Base-by-base conservation (phyloP, 2,329 filamentous ascomycete species). In the Apiospora hydei region DNA sequence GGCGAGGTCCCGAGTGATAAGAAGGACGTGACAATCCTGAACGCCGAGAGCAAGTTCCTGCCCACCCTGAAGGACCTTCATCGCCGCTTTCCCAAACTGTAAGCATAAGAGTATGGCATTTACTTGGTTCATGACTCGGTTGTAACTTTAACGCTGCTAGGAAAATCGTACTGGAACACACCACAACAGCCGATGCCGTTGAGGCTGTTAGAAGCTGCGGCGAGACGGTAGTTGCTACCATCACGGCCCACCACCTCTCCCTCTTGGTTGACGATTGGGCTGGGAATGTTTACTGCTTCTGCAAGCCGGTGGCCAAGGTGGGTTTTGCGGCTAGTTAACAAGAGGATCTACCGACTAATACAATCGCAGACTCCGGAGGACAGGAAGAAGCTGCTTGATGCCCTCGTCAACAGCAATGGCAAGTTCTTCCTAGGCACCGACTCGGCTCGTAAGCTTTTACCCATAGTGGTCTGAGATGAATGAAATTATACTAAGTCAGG, bases 341-440 rank as follows among this genome's bases (percentile, higher is more conserved):
- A 72, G 67, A 38, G 70, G 69, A 30, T 38, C 90, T 90, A 41
- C 34, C 34, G 21, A 24, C 57, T 64, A n/a, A 64, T 38, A 64
- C 21, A 0, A 88, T 87, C 21, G n/a, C 47, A 71, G 70, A 67
- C 64, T 6, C 72, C 72, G 4, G 72, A 71, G 30, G 92, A 95
- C 78, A 88, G 94, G 6, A 88, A 91, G 69, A 93, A 94, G 7
- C 86, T 97, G 53, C 82, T 97, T 70, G 86, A 89, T 71, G 90
- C 91, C 3, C 86, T 89, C 7, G 84, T 88, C 41, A 87, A 85
- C 74, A 88, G 90, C 74, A 84, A 88, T 49, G 83, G 87, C 21
- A 92, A 92, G 77, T 94, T 94, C 83, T 94, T 94, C 84, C 89
- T 96, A 30, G 92, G 89, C 51, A 85, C 82, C n/a, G 93, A 94